Conservation (phyloP, 345 rosid genomes). For the Citrus sp. region DNA sequence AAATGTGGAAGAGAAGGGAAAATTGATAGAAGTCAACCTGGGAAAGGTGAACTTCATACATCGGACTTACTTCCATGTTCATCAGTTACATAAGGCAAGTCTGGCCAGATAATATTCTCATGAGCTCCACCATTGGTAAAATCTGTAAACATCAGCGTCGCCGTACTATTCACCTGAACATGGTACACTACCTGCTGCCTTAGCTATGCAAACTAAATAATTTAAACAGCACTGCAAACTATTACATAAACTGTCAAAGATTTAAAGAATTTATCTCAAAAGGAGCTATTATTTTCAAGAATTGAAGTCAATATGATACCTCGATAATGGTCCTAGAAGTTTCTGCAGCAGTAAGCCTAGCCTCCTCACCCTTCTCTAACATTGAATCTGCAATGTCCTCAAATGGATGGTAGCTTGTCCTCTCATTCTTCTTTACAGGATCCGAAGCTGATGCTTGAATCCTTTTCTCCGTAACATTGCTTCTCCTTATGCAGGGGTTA, state of each 20-base stretch:
- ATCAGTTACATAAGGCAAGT: conserved; percentile 77
- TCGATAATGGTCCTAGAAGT: conserved; percentile 76
- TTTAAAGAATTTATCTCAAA: not conserved
- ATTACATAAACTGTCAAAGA: not conserved
- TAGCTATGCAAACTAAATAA: conserved; percentile 32
- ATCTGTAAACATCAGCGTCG: conserved; percentile 69
- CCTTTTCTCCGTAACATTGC: conserved; percentile 38
- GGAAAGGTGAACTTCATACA: conserved; percentile 2
- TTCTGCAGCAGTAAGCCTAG: conserved; percentile 68
- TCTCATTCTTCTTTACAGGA: conserved; percentile 52
- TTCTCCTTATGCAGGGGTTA: conserved; percentile 35
- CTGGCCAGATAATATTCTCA: conserved; percentile 82
- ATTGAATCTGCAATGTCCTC: conserved; percentile 66
- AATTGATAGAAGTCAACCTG: not conserved
- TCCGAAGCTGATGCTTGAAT: conserved; percentile 62
- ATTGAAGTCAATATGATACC: conserved; percentile 54
- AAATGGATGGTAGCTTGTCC: conserved; percentile 64
- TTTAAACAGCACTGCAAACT: not conserved
- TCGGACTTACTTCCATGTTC: conserved; percentile 76
- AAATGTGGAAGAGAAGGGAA: not conserved
- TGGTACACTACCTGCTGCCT: conserved; percentile 55
- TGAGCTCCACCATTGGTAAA: conserved; percentile 57
- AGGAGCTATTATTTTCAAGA: conserved; percentile 10
- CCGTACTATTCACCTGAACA: conserved; percentile 82
- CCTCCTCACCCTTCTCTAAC: conserved; percentile 38